Percentiles rank a stretch among this genome's conserved stretches.
These are phyloP conservation scores for Xanthoconium purpureum DNA, from an alignment of 768 basidiomycete genomes.

Conservation along the genomic window DNA sequence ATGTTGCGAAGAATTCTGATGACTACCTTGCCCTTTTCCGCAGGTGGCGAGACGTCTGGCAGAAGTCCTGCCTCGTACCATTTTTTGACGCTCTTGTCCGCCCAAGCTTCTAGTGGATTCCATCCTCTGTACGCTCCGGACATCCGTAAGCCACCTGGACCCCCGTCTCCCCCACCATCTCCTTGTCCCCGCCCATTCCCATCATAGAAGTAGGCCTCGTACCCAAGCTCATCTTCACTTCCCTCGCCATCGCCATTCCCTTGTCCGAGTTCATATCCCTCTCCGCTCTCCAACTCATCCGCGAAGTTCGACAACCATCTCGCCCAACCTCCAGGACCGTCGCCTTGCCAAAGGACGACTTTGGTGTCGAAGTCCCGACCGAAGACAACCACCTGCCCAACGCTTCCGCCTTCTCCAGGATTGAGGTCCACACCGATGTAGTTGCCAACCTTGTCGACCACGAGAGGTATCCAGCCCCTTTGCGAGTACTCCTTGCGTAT, in stretches of 20 bases:
- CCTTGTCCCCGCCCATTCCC: slow-evolving; percentile 74
- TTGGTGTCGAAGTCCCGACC: slow-evolving; percentile 99
- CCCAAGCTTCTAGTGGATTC: slow-evolving; percentile 92
- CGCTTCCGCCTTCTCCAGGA: slow-evolving; percentile 69
- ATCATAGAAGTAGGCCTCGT: slow-evolving; percentile 84
- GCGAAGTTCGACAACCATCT: slow-evolving; percentile 89
- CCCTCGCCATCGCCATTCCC: slow-evolving; percentile 58
- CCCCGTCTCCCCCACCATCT: slow-evolving; percentile 73
- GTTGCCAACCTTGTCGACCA: slow-evolving; percentile 92
- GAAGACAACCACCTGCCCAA: slow-evolving; percentile 96
- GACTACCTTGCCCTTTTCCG: slow-evolving; percentile 50
- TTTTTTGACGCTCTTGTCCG: slow-evolving; percentile 79
- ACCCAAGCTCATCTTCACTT: slow-evolving; percentile 82
- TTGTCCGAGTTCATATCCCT: slow-evolving; percentile 78
- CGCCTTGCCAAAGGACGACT: slow-evolving; percentile 90
- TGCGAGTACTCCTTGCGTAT: slow-evolving; percentile 87
- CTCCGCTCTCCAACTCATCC: slow-evolving; percentile 88
- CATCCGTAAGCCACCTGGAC: slow-evolving; percentile 67
- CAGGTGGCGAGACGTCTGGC: slow-evolving; percentile 41
- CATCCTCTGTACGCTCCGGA: slow-evolving; percentile 88
- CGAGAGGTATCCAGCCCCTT: slow-evolving; percentile 94
- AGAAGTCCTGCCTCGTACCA: slow-evolving; percentile 84
- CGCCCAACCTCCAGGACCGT: slow-evolving; percentile 91
- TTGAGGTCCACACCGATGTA: slow-evolving; percentile 95
- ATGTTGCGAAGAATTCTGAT: not conserved